Evolutionary conservation across 768 basidiomycete species (phyloP), one percentile per base, ranked within the genome.

Genomic region (Leucosporidium creatinivorum): DNA sequence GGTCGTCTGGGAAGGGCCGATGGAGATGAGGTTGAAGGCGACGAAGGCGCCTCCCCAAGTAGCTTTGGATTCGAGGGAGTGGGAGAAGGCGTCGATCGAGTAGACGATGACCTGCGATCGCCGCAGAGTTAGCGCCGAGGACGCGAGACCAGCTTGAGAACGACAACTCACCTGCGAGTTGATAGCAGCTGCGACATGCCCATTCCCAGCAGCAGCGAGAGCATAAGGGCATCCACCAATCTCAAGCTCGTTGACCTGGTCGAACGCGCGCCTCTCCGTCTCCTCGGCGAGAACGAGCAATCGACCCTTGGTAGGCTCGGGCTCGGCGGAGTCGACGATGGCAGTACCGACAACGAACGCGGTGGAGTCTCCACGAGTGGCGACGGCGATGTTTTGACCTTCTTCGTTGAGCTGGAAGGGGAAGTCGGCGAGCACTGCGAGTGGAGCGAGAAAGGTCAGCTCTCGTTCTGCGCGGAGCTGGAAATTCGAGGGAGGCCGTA

Each of bases 11-110:
- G 31, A 23, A 50, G 64, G 19, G 25, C 58, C 58, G 67, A 85
- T 78, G 4, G 84, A 79, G 0, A 83, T 84, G 26, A 96, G 78
- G 63, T 84, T 85, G 6, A 84, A 85, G 33, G 93, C 85, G 65
- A 89, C 68, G 78, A 93, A 92, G 63, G 89, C 91, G 75, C 91
- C 89, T 70, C 88, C 86, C 87, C 90, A 93, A 49, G 83, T 80
- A 0, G 83, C 76, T 10, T 84, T 72, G 36, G 80, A 79, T 49
- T 80, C 73, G 19, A 89, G 76, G 8, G 75, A 74, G 69, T 79
- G 21, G 2, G 39, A 58, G 25, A 44, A 44, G 79, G 72, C 21
- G 79, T 64, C 63, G 54, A 57, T 25, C 1, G 61, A 25, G n/a
- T 64, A 63, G 19, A 49, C 58, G 28, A 30, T 30, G 25, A 59